Conservation (phyloP, 2,329 filamentous ascomycete genomes). For the Graphiopsis chlorocephala region DNA sequence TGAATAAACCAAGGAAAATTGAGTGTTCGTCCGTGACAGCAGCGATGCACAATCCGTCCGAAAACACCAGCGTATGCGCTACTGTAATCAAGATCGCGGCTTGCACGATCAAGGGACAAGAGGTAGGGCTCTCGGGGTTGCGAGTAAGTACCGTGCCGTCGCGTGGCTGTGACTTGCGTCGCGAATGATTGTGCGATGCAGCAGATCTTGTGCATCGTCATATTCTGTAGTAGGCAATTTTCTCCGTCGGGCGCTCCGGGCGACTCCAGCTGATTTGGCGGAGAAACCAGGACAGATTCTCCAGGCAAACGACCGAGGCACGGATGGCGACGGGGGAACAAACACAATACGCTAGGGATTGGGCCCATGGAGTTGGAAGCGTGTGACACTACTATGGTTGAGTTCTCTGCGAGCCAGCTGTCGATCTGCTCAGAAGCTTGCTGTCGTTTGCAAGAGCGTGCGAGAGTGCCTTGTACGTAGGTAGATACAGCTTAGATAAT, state of each 20-base stretch:
- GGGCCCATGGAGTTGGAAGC: not conserved
- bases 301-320: not conserved
- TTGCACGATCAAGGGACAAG: not conserved
- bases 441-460: not conserved
- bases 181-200: not conserved
- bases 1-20: not conserved
- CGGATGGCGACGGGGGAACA: not conserved
- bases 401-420: not conserved
- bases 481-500: not conserved
- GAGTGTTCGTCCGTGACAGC: not conserved
- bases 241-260: not conserved
- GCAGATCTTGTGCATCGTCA: not conserved
- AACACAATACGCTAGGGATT: not conserved
- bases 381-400: not conserved
- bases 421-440: not conserved
- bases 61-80: not conserved
- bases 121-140: not conserved
- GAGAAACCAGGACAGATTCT: not conserved
- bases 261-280: not conserved
- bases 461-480: not conserved
- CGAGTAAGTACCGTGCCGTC: conserved; percentile 7
- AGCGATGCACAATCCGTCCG: not conserved
- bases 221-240: not conserved
- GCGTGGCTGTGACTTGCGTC: conserved; percentile 2
- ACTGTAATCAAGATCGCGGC: not conserved